Conservation (phyloP, 441 rosid genomes). For the Euphorbia celastroides region DNA sequence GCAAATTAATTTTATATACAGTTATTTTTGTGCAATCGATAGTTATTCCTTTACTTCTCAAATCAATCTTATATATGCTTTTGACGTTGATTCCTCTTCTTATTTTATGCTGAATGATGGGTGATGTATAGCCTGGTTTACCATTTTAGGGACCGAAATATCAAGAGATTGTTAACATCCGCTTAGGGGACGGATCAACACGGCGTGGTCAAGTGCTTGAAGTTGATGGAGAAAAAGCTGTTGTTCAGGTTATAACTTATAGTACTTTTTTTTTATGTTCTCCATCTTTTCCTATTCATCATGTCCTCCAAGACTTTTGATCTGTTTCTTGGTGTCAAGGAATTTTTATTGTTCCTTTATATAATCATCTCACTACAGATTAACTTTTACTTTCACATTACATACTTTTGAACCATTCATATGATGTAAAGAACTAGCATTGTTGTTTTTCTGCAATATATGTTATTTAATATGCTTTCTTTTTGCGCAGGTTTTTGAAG, state of each 20-base stretch:
- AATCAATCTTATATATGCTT: too few relatives aligned
- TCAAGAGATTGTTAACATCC: conserved; percentile 94
- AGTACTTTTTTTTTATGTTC: not conserved
- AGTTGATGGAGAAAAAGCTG: conserved; percentile 97
- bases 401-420: not conserved
- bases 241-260: conserved; percentile 61
- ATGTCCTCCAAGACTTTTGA: not conserved
- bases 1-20: too few relatives aligned
- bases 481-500: conserved; percentile 78
- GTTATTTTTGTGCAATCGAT: not conserved
- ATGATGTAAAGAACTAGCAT: not conserved
- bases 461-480: conserved; percentile 12
- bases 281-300: conserved; percentile 8
- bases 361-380: not conserved
- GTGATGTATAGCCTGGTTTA: conserved; percentile 14
- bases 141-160: conserved; percentile 73
- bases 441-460: not conserved
- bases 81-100: not conserved
- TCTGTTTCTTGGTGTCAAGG: not conserved
- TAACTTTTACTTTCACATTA: not conserved
- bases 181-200: conserved; percentile 77
- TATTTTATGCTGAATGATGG: conserved; percentile 2
- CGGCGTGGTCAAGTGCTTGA: conserved; percentile 97
- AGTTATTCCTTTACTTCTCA: not conserved
- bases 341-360: not conserved